Evolutionary conservation across 176 grass and related monocot species (phyloP).

Genomic region (Aechmea fasciata): DNA sequence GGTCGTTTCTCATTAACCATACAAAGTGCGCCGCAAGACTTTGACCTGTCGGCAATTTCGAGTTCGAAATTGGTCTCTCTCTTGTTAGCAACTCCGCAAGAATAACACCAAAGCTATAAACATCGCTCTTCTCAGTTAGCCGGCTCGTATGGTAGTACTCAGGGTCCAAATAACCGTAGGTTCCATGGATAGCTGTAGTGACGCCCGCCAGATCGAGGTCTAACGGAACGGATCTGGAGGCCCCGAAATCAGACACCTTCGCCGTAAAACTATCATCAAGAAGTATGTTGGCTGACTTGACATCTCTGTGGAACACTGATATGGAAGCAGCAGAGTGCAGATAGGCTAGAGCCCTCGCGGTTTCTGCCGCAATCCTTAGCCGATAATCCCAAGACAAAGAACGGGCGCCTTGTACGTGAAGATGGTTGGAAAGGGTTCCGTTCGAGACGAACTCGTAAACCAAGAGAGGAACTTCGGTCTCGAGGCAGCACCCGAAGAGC

Average conservation of each 20-base stretch:
- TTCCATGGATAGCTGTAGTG: constrained; percentile 23
- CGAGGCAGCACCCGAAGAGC: constrained; percentile 37
- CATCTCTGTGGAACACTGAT: constrained; percentile 46
- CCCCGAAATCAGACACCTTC: constrained; percentile 33
- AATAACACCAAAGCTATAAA: constrained; percentile 27
- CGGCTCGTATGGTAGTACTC: constrained; percentile 27
- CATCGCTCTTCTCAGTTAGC: constrained; percentile 22
- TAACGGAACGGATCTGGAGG: constrained; percentile 19
- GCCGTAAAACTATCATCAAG: constrained; percentile 27
- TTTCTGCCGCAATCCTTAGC: constrained; percentile 34
- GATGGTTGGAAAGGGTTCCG: constrained; percentile 28
- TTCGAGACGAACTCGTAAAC: constrained; percentile 50
- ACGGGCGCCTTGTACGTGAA: constrained; percentile 5
- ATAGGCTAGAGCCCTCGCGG: constrained; percentile 26
- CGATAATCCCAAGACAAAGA: constrained; percentile 34
- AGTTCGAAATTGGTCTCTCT: constrained; percentile 11
- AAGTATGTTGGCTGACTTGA: constrained; percentile 39
- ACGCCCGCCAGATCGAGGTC: constrained; percentile 18
- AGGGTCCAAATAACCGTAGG: constrained; percentile 26
- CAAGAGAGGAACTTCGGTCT: constrained; percentile 34
- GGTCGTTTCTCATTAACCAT: constrained; percentile 7
- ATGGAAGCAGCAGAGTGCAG: constrained; percentile 22
- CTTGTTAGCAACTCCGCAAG: constrained; percentile 13
- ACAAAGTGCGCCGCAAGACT: constrained; percentile 17
- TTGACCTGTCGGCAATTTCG: constrained; percentile 6